Conservation (phyloP, 768 basidiomycete species). For the Hygrophoropsis aurantiaca region DNA sequence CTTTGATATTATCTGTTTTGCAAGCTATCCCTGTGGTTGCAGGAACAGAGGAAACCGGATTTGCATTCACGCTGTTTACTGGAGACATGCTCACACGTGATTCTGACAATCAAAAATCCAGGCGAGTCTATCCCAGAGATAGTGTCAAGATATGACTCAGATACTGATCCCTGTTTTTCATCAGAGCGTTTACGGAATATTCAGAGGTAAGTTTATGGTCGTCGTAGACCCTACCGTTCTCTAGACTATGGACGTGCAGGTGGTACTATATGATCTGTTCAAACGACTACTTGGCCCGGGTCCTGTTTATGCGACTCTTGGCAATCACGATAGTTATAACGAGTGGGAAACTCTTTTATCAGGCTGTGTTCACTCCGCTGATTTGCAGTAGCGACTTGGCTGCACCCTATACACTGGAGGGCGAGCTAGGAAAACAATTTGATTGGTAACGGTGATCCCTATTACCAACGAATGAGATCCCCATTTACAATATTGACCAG, state of each 20-base stretch:
- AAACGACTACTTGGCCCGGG: conserved; percentile 60
- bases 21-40: conserved; percentile 68
- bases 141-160: no score
- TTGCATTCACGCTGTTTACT: conserved; percentile 67
- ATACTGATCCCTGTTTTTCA: not conserved
- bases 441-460: no score
- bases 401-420: conserved; percentile 58
- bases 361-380: not conserved
- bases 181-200: conserved; percentile 57
- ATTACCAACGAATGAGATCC: no score
- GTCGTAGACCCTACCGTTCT: no score
- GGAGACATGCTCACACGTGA: conserved; percentile 79
- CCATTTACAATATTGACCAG: conserved; percentile 38
- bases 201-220: conserved; percentile 56
- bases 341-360: conserved; percentile 38
- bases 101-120: conserved; percentile 58
- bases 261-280: conserved; percentile 66
- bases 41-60: conserved; percentile 57
- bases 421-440: conserved; percentile 55
- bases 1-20: conserved; percentile 58
- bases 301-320: conserved; percentile 74
- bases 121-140: no score
- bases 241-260: conserved; percentile 34
- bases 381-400: conserved; percentile 44
- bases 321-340: conserved; percentile 77